These are phyloP conservation scores for Cicer bijugum DNA, from an alignment of 306 rosid genomes.

Conservation along the genomic window DNA sequence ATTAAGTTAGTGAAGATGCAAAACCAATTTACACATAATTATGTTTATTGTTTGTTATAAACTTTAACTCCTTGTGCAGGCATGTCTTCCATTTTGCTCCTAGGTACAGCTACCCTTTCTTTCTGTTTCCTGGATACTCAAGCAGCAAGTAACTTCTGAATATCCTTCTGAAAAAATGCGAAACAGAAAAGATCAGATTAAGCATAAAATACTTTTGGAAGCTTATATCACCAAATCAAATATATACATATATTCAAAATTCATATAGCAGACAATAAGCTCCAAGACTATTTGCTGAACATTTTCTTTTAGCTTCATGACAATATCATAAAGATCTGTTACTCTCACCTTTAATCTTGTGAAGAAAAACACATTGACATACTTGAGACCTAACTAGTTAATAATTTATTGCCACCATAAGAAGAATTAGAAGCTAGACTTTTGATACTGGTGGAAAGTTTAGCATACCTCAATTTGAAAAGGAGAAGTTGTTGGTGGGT, in stretches of 20 bases:
- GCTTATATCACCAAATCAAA: slow-evolving; percentile 11
- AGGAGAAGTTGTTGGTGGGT: slow-evolving; percentile 92
- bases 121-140: slow-evolving; percentile 44
- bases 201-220: slow-evolving; percentile 20
- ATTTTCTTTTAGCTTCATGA: slow-evolving; percentile 6
- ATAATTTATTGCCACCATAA: background rate
- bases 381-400: slow-evolving; percentile 9
- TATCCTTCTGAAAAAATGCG: slow-evolving; percentile 71
- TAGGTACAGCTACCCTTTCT: slow-evolving; percentile 14
- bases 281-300: background rate
- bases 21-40: slow-evolving; percentile 35
- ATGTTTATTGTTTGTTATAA: slow-evolving; percentile 21
- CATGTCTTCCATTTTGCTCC: slow-evolving; percentile 5
- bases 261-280: background rate
- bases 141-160: slow-evolving; percentile 81
- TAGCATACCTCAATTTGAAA: slow-evolving; percentile 90
- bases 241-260: background rate
- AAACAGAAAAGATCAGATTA: slow-evolving; percentile 29
- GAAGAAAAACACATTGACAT: background rate
- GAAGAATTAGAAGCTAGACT: slow-evolving; percentile 6
- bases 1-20: slow-evolving; percentile 8
- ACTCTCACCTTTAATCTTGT: slow-evolving; percentile 23
- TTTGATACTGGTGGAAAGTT: background rate
- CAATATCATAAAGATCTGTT: background rate
- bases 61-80: background rate